Evolutionary conservation across 352 stramenopile species (phyloP), one percentile per base, ranked within the genome.

Genomic region (Pythium chondricola): DNA sequence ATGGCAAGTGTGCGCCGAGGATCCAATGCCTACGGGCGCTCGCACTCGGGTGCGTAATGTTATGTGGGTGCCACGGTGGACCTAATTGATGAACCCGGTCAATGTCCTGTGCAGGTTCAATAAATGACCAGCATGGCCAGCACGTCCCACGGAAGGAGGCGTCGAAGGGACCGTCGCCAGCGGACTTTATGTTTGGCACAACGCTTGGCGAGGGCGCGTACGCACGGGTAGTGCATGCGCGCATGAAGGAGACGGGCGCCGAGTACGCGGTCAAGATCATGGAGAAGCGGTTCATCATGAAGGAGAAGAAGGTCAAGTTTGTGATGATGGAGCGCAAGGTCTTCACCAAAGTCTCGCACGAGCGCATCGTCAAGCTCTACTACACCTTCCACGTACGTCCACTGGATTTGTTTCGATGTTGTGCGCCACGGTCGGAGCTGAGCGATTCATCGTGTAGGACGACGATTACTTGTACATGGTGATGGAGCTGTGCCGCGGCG

Each of bases 211-310:
- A 96, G 69, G 85, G 85, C 18, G 81, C 85, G 3, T 96, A 93
- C 46, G 85, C 85, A 36, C 75, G 81, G 56, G 84, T 93, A 10
- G 83, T 94, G 38, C 84, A 95, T 39, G 81, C 84, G 33, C 80
- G 83, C n/a, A 92, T 93, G 74, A 96, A 96, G 47, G 76, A 89
- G 61, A 89, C 70, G 16, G 65, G 65, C n/a, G 69, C 64, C 5
- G 79, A 96, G 60, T 96, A 94, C 50, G 85, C 85, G 1, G 75
- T 96, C 16, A 96, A 96, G 66, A 93, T 96, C 48, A 96, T 96
- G 84, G 85, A 96, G 54, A 93, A 96, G 59, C 67, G 74, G 32
- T 92, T 93, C 58, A 94, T 96, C 55, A 82, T 79, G 45, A 90
- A 89, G 65, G 84, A 95, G 61, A 94, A 95, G 60, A 95, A 96